These are phyloP conservation scores for Ustilago trichophora DNA, from an alignment of 1,284 basidiomycete species.

Conservation along the genomic window DNA sequence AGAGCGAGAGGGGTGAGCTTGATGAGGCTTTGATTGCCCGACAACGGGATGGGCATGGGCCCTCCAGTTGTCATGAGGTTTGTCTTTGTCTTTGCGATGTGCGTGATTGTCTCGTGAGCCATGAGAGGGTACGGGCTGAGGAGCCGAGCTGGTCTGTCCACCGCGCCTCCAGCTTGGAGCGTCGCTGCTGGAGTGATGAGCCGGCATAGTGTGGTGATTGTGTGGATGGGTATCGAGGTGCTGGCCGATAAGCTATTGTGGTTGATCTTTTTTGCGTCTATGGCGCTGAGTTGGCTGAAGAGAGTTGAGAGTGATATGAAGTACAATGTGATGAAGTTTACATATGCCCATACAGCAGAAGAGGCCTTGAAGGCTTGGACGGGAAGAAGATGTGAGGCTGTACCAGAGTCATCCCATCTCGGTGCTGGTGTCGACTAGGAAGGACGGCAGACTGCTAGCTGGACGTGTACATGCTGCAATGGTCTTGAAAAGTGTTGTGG, in stretches of 20 bases:
- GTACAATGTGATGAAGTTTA: neutral
- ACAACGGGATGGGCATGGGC: conserved; percentile 31
- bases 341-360: neutral
- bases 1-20: neutral
- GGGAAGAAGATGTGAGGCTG: neutral
- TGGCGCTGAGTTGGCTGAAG: neutral
- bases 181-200: conserved; percentile 15
- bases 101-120: conserved; percentile 3
- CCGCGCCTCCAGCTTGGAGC: conserved; percentile 37
- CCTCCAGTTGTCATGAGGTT: conserved; percentile 29
- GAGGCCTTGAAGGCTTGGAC: neutral
- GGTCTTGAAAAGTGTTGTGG: neutral
- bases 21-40: neutral
- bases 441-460: neutral
- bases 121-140: conserved; percentile 12
- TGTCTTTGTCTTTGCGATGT: conserved; percentile 23
- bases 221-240: too few relatives aligned
- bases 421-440: neutral
- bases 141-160: neutral
- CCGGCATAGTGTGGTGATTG: conserved; percentile 17
- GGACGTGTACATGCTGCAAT: neutral
- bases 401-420: neutral
- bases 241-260: too few relatives aligned
- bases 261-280: too few relatives aligned
- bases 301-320: too few relatives aligned